phyloP scores from a whole-genome alignment of 2,329 filamentous ascomycete genomes.

The Tolypocladium ovalisporum region DNA sequence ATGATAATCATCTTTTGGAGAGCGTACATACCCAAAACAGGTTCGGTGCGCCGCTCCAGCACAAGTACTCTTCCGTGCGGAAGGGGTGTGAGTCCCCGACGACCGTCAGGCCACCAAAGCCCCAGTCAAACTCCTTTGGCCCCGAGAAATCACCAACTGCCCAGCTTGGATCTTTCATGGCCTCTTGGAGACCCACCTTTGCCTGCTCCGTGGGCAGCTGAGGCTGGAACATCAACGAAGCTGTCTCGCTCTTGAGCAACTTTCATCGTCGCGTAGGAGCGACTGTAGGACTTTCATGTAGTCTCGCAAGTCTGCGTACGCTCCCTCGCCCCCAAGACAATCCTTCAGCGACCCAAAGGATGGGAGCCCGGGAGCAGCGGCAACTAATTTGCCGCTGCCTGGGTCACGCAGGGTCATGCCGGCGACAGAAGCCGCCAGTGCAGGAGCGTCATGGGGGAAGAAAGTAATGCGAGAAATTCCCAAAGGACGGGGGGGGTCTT shows the following conservation, averaged over 20 bases:
- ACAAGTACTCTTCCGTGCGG: neutral
- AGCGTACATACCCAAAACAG: neutral
- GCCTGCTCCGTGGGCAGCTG: neutral
- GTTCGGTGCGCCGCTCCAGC: neutral
- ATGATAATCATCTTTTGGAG: neutral
- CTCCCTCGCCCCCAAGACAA: neutral
- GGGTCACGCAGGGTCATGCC: neutral
- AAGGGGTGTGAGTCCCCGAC: neutral
- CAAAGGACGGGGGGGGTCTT: neutral
- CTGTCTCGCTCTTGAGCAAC: neutral
- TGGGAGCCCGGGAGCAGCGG: neutral
- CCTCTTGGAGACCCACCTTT: neutral
- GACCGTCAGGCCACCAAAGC: neutral
- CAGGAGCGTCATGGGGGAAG: neutral
- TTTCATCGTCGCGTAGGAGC: neutral
- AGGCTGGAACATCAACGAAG: neutral
- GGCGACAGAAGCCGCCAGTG: neutral
- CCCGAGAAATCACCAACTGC: neutral
- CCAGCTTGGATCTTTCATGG: neutral
- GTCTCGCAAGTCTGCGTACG: neutral
- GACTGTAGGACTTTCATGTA: neutral
- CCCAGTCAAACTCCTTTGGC: neutral
- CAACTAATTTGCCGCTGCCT: neutral
- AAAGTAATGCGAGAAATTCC: neutral
- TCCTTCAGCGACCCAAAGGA: neutral